Base-by-base conservation (phyloP, 2,329 filamentous ascomycete genomes). In the Gyromitra esculenta region DNA sequence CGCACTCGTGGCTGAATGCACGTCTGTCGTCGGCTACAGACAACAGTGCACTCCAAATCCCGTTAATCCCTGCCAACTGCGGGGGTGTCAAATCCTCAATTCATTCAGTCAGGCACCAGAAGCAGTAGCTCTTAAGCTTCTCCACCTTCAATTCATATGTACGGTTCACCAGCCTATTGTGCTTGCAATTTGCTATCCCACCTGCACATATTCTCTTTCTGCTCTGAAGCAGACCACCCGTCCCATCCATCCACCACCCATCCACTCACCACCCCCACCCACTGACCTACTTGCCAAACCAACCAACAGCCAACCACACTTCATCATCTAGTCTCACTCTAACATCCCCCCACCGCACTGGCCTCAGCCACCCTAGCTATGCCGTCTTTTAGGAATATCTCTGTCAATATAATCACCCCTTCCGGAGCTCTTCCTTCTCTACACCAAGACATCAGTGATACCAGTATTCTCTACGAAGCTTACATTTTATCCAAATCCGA, bases 371-470 rank as follows among this genome's bases (percentile, higher is more conserved):
- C 18, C 18, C 1, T 8, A 39, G n/a, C 8, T 52, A 72, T 72
- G 60, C 69, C 69, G n/a, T 59, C 39, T 18, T 48, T 72, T 5
- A 65, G 65, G 37, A 57, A 65, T 13, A 1, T 65, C 11, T 72
- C 69, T 6, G 60, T 59, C 13, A n/a, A 59, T 25, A 54, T 72
- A n/a, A 9, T 35, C 59, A 57, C 68, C 6, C 25, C 45, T 18
- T 18, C 25, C 15, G 60, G 37, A 7, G 4, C 18, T 15, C 39
- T 65, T 2, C 15, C 69, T 11, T 13, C 50, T 11, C n/a, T 65
- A 4, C 59, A 63, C 15, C 52, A 56, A 6, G 69, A 65, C 41
- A 39, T 11, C 13, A 1, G 9, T 9, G 4, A 13, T 11, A 31
- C 18, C 21, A 11, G 13, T 8, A 15, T 60, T 48, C 25, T 57